Evolutionary conservation across 768 basidiomycete genomes (phyloP), one percentile per base, ranked within the genome.

Genomic region (Hygrocybe punicea): DNA sequence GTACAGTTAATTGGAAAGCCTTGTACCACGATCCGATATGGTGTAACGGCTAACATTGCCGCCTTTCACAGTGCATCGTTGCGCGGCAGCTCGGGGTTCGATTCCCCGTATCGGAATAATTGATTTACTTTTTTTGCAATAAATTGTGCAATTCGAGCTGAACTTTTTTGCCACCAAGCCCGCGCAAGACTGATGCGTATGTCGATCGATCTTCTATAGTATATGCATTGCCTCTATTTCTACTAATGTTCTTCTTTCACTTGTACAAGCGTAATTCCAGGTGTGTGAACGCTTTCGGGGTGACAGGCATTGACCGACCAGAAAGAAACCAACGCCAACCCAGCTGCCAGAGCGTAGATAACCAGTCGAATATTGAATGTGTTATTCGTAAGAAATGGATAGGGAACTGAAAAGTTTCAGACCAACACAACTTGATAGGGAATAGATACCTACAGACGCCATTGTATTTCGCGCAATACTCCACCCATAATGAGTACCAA

Each of bases 371-470:
- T 70, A 7, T 64, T 60, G 17, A 84, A 71, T 0, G 82, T 72
- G 64, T 79, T 85, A 16, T 84, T 62, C 0, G 84, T 89, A 57
- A 93, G 74, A 73, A 93, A 93, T 0, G 91, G 91, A 70, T 93
- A 93, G 24, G 91, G 89, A 73, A 91, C 88, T 4, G 51, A 49
- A 48, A 14, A 39, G 36, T 33, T 51, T 64, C 14, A 50, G 40
- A 37, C 39, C 19, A 19, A 45, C 25, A n/a, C 49, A 19, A 24
- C 13, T 56, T 9, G 13, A 45, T 6, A 36, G 13, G 42, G 17
- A 51, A 51, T 24, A 42, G 7, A 16, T n/a, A 79, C 84, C 71
- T 60, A 89, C 86, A 90, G 2, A 64, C 66, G 5, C 81, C 82
- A 58, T 89, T 91, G 67, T 73, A 78, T 6, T 65, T 70, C 0